Conservation (phyloP, 2,329 filamentous ascomycete genomes). For the Pestalotiopsis sp. region DNA sequence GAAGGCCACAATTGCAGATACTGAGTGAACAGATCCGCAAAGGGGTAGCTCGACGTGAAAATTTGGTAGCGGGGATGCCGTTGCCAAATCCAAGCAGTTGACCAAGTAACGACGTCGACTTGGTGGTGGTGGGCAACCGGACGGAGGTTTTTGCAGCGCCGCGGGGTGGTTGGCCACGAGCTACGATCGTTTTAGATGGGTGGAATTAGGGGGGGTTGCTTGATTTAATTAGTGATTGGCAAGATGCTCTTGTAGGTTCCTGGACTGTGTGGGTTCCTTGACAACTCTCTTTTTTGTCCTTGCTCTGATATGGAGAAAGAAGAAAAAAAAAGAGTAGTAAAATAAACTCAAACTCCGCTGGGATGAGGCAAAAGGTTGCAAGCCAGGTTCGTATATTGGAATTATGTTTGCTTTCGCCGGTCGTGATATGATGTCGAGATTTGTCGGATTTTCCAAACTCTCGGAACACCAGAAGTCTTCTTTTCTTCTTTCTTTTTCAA, state of each 20-base stretch:
- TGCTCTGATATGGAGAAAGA: not conserved
- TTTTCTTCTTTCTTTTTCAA: too few species aligned
- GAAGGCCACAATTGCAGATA: slow-evolving; percentile 13
- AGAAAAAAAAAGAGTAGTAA: not conserved
- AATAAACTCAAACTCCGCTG: not conserved
- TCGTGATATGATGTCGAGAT: not conserved
- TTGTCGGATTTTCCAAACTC: not conserved
- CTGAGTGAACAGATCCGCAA: slow-evolving; percentile 20
- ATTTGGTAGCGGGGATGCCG: slow-evolving; percentile 8
- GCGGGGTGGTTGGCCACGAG: slow-evolving; percentile 8
- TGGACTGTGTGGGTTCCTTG: not conserved
- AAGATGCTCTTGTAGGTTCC: not conserved
- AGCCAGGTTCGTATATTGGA: not conserved
- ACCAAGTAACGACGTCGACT: slow-evolving; percentile 9
- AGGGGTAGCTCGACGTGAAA: not conserved
- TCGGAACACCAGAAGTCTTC: not conserved
- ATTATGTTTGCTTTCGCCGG: not conserved
- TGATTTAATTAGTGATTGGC: not conserved
- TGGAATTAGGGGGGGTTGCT: not conserved
- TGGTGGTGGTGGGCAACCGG: slow-evolving; percentile 11
- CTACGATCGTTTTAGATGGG: not conserved
- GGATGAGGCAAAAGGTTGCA: not conserved
- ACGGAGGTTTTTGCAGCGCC: slow-evolving; percentile 11
- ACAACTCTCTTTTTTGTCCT: not conserved
- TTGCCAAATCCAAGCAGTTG: slow-evolving; percentile 2